Conservation (phyloP, 2,329 filamentous ascomycete genomes). For the Phyllosticta ampelicida region DNA sequence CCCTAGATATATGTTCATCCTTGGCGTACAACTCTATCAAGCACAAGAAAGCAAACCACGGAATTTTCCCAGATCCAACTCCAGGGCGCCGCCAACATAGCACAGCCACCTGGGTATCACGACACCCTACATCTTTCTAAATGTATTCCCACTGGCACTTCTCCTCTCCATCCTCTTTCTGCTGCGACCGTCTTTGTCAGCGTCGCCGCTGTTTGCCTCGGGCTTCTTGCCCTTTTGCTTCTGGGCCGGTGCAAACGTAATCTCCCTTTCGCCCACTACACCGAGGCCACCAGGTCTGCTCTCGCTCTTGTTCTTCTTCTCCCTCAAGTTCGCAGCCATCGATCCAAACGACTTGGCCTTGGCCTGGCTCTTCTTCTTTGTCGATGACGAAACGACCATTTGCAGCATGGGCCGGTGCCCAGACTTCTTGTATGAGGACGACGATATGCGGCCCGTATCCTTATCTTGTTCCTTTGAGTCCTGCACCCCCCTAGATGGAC, state of each 20-base stretch:
- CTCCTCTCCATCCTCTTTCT: slow-evolving; percentile 42
- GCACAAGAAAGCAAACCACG: neutral
- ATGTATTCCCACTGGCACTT: slow-evolving; percentile 67
- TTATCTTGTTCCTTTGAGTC: slow-evolving; percentile 20
- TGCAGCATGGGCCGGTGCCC: slow-evolving; percentile 38
- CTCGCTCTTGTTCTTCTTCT: slow-evolving; percentile 16
- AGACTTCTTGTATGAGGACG: slow-evolving; percentile 51
- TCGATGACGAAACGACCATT: slow-evolving; percentile 48
- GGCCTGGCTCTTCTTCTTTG: slow-evolving; percentile 24
- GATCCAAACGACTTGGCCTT: slow-evolving; percentile 49
- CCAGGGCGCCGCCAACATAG: neutral
- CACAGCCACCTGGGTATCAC: neutral
- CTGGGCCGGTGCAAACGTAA: slow-evolving; percentile 60
- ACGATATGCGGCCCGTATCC: slow-evolving; percentile 48
- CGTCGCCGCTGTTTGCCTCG: slow-evolving; percentile 21
- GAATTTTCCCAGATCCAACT: neutral
- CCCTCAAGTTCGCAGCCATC: slow-evolving; percentile 35
- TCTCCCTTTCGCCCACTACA: slow-evolving; percentile 46
- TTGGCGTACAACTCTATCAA: neutral
- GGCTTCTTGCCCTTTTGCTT: slow-evolving; percentile 29
- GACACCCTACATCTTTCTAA: slow-evolving; percentile 49
- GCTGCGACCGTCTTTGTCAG: slow-evolving; percentile 12
- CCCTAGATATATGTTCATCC: neutral
- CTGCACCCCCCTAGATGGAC: slow-evolving; percentile 12
- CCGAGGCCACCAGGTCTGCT: slow-evolving; percentile 17